Conservation (phyloP, 2,329 filamentous ascomycete species). For the Ophiostoma ulmi region DNA sequence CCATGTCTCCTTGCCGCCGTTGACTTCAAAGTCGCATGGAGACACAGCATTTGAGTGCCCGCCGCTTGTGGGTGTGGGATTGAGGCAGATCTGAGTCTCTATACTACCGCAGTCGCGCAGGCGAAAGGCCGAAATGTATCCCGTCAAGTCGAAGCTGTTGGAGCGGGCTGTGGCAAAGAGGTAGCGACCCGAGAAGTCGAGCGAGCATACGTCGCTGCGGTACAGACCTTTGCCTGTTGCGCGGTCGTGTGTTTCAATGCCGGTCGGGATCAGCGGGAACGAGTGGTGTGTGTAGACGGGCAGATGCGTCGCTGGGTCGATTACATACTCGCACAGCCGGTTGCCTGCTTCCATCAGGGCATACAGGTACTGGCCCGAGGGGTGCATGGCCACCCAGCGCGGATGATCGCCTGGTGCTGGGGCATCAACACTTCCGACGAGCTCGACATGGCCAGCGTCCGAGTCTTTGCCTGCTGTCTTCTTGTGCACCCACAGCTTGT, state of each 20-base stretch:
- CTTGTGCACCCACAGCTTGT: slow-evolving; percentile 80
- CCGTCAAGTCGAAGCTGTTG: slow-evolving; percentile 69
- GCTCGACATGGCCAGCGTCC: slow-evolving; percentile 55
- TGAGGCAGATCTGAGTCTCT: slow-evolving; percentile 71
- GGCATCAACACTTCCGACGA: slow-evolving; percentile 68
- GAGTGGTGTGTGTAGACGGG: slow-evolving; percentile 73
- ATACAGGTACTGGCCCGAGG: slow-evolving; percentile 72
- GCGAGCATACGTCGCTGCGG: slow-evolving; percentile 76
- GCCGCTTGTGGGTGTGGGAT: slow-evolving; percentile 79
- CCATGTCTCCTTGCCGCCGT: slow-evolving; percentile 51
- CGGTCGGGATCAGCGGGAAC: slow-evolving; percentile 75
- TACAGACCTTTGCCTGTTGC: slow-evolving; percentile 55
- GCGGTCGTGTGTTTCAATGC: slow-evolving; percentile 47
- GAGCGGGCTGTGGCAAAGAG: slow-evolving; percentile 81
- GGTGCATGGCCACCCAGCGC: slow-evolving; percentile 82
- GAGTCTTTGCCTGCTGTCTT: slow-evolving; percentile 43
- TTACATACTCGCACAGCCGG: slow-evolving; percentile 71
- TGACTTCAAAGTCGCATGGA: slow-evolving; percentile 76
- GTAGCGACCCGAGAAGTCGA: slow-evolving; percentile 63
- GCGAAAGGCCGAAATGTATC: slow-evolving; percentile 77
- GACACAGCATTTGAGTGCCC: slow-evolving; percentile 86
- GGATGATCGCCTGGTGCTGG: slow-evolving; percentile 70
- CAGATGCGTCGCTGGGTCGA: slow-evolving; percentile 66
- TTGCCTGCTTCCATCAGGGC: slow-evolving; percentile 88
- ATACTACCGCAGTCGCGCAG: slow-evolving; percentile 64